phyloP scores from a whole-genome alignment of 1,139 yeast genomes.

The Taphrina populina region DNA sequence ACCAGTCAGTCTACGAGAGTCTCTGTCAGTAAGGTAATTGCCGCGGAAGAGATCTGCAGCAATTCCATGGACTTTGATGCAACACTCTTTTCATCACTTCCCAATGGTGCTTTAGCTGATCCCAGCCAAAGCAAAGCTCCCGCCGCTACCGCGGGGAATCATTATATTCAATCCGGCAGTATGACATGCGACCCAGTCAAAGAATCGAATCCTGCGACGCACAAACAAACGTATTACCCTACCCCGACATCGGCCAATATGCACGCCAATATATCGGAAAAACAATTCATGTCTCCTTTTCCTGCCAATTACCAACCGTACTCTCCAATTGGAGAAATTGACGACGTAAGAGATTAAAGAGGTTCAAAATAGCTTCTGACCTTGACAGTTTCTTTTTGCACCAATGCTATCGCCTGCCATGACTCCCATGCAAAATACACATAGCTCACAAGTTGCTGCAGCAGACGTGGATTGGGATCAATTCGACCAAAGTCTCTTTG shows the following conservation, averaged over 20 bases:
- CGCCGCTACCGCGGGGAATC: no score
- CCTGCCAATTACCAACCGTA: constrained; percentile 7
- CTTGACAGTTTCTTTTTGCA: constrained; percentile 15
- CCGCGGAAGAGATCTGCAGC: no score
- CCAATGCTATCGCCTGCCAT: constrained; percentile 33
- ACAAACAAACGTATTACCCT: constrained; percentile 18
- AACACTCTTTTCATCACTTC: no score
- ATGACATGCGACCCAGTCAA: no score
- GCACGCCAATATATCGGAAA: constrained; percentile 14
- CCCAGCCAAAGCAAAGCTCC: no score
- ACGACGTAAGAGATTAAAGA: not conserved
- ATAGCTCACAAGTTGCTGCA: not conserved
- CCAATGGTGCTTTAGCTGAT: no score
- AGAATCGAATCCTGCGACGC: no score
- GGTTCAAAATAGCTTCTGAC: not conserved
- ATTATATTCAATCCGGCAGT: no score
- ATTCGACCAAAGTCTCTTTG: constrained; percentile 24
- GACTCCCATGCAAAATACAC: constrained; percentile 24
- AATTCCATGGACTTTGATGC: no score
- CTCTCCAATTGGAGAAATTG: constrained; percentile 8
- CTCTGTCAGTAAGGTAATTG: no score
- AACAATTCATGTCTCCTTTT: constrained; percentile 28
- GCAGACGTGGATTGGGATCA: constrained; percentile 29
- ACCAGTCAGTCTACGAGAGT: no score
- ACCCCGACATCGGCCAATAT: constrained; percentile 26